Conservation (phyloP, 2,329 filamentous ascomycete genomes). For the Ciborinia camelliae region DNA sequence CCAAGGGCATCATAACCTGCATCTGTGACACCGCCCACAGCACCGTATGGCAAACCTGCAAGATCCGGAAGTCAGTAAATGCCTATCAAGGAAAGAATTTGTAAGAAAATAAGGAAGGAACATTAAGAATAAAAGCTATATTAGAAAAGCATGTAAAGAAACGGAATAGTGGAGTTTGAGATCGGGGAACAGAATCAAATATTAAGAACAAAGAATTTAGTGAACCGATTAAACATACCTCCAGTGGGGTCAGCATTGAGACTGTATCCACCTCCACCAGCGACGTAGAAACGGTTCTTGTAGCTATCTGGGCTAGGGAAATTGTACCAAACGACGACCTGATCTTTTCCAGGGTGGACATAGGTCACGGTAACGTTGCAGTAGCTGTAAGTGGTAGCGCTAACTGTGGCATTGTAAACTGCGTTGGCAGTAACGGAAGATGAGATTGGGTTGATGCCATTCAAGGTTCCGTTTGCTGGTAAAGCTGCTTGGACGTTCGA, state of each 20-base stretch:
- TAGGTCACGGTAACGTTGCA: slow-evolving; percentile 49
- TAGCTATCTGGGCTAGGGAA: slow-evolving; percentile 44
- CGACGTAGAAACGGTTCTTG: slow-evolving; percentile 46
- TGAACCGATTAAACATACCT: too few relatives aligned
- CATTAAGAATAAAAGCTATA: too few relatives aligned
- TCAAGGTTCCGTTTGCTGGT: slow-evolving; percentile 6
- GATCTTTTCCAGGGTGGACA: slow-evolving; percentile 42
- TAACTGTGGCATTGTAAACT: slow-evolving; percentile 38
- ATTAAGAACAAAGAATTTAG: too few relatives aligned
- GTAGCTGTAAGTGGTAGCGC: slow-evolving; percentile 38
- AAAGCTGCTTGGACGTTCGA: slow-evolving; percentile 1
- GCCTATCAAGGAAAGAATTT: too few relatives aligned
- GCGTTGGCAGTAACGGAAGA: slow-evolving; percentile 40
- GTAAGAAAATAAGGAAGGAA: too few relatives aligned
- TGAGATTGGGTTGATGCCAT: slow-evolving; percentile 31
- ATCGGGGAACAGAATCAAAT: too few relatives aligned
- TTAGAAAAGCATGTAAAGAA: too few relatives aligned
- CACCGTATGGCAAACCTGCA: slow-evolving; percentile 45
- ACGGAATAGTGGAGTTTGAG: too few relatives aligned
- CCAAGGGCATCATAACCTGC: slow-evolving; percentile 49
- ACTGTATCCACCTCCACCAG: slow-evolving; percentile 46
- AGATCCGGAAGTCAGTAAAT: too few relatives aligned
- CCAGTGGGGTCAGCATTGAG: slow-evolving; percentile 40
- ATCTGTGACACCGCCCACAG: slow-evolving; percentile 47
- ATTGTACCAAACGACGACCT: slow-evolving; percentile 42